phyloP scores from a whole-genome alignment of 2,329 filamentous ascomycete species.

The Fusarium sororula region DNA sequence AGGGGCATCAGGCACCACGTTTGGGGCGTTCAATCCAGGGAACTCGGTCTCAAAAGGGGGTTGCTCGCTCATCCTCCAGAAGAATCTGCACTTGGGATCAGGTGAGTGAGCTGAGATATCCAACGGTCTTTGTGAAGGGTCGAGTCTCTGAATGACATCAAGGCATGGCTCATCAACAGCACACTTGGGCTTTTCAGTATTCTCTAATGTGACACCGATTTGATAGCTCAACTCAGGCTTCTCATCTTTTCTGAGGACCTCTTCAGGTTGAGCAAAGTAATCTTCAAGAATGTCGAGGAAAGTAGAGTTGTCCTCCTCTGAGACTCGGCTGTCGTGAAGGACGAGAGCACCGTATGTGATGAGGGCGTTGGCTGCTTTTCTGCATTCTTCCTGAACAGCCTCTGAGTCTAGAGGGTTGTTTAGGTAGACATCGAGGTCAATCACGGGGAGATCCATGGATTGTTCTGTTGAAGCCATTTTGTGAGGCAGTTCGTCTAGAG shows the following conservation, averaged over 20 bases:
- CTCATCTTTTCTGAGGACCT: conserved; percentile 59
- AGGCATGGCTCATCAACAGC: conserved; percentile 70
- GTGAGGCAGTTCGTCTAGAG: not conserved
- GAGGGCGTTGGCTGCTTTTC: conserved; percentile 63
- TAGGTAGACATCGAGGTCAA: conserved; percentile 68
- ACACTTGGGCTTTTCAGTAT: conserved; percentile 71
- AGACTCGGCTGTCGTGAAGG: conserved; percentile 67
- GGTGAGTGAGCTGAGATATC: conserved; percentile 66
- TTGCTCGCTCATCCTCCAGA: conserved; percentile 66
- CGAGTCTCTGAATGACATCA: conserved; percentile 63
- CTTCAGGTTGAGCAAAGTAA: conserved; percentile 68
- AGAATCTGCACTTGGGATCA: conserved; percentile 71
- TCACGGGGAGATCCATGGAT: conserved; percentile 66
- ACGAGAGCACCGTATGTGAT: conserved; percentile 69
- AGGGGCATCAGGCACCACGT: conserved; percentile 61
- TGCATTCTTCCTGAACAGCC: conserved; percentile 60
- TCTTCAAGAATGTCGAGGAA: conserved; percentile 72
- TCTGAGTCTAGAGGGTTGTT: conserved; percentile 53
- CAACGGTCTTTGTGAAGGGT: conserved; percentile 64
- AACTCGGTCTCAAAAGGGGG: conserved; percentile 65
- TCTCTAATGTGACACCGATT: conserved; percentile 69
- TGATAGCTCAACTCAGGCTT: conserved; percentile 68
- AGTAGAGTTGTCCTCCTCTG: conserved; percentile 62
- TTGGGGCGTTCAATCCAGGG: conserved; percentile 63
- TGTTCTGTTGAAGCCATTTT: conserved; percentile 41